Conservation (phyloP, 352 stramenopile species). For the Elongisporangium undulatum region DNA sequence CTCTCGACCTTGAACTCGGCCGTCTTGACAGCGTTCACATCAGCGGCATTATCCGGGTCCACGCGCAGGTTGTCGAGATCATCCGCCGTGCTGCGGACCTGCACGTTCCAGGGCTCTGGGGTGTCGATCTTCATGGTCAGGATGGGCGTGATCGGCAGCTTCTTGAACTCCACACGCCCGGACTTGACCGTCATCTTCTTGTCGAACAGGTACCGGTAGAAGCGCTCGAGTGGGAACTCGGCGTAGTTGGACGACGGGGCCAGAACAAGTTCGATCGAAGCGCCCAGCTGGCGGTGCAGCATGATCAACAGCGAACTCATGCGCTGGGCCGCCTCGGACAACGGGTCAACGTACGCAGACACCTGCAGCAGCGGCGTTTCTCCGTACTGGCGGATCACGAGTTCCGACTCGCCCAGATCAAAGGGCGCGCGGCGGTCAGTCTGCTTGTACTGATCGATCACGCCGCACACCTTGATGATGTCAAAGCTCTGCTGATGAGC, state of each 20-base stretch:
- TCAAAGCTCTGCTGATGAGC: conserved; percentile 60
- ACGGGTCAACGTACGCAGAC: conserved; percentile 85
- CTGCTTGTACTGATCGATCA: conserved; percentile 74
- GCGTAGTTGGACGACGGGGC: conserved; percentile 66
- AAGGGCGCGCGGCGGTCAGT: conserved; percentile 33
- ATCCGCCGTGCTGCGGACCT: conserved; percentile 56
- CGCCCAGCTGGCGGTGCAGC: conserved; percentile 68
- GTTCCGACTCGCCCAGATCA: conserved; percentile 24
- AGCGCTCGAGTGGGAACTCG: conserved; percentile 89
- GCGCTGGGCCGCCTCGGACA: conserved; percentile 86
- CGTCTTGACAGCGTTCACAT: conserved; percentile 57
- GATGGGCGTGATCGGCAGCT: conserved; percentile 81
- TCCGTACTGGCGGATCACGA: conserved; percentile 27
- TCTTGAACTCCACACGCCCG: conserved; percentile 64
- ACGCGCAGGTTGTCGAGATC: conserved; percentile 93
- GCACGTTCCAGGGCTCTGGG: conserved; percentile 92
- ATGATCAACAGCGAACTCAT: conserved; percentile 85
- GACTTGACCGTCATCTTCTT: conserved; percentile 37
- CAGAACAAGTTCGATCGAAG: conserved; percentile 62
- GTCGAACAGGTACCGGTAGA: conserved; percentile 90
- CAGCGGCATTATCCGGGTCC: conserved; percentile 43
- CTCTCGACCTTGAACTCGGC: conserved; percentile 87
- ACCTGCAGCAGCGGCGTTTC: conserved; percentile 46
- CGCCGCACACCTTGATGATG: conserved; percentile 72
- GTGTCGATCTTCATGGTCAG: conserved; percentile 93